Evolutionary conservation across 73 alveolate genomes (phyloP), one percentile per base, ranked within the genome.

Genomic region (Paramecium tetraurelia): DNA sequence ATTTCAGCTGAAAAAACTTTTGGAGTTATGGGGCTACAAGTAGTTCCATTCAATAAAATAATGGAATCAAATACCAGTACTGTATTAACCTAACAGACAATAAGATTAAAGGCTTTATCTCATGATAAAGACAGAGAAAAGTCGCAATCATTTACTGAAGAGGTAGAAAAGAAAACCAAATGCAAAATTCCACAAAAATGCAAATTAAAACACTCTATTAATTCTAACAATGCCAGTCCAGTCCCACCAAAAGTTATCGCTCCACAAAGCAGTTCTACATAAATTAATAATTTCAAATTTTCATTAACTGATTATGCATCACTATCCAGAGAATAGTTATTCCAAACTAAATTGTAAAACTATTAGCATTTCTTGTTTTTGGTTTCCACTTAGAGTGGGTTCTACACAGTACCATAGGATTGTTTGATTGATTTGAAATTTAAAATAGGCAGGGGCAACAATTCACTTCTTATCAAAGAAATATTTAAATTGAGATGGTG

Each of bases 401-500:
- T 75, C 21, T 75, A 75, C 20, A 75, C 87, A 35, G 7, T 41
- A 10, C 87, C 87, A 35, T 75, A 29, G 35, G 58, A 75, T 21
- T 2, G 27, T n/a, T 27, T 33, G 12, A 75, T 75, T 75, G 87
- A 75, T 38, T 38, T 75, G 12, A 75, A 75, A 38, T 75, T 75
- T 75, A 29, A 38, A 35, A 22, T 75, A n/a, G 87, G 87, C 4
- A 75, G 69, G 38, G 87, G 87, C 10, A 75, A 75, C 35, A 75
- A 75, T 75, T 75, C 87, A 12, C 41, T 38, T 11, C 33, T 75
- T 1, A 35, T 75, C 21, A 75, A 75, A 75, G 87, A 75, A 38
- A 41, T 41, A 9, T 75, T 75, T 75, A 75, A 38, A 75, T 36
- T 75, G 18, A 75, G 87, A 75, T 75, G 87, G 87, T 75, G 87